These are phyloP conservation scores for Paralagenidium karlingii DNA, from an alignment of 352 stramenopile genomes.

Conservation along the genomic window DNA sequence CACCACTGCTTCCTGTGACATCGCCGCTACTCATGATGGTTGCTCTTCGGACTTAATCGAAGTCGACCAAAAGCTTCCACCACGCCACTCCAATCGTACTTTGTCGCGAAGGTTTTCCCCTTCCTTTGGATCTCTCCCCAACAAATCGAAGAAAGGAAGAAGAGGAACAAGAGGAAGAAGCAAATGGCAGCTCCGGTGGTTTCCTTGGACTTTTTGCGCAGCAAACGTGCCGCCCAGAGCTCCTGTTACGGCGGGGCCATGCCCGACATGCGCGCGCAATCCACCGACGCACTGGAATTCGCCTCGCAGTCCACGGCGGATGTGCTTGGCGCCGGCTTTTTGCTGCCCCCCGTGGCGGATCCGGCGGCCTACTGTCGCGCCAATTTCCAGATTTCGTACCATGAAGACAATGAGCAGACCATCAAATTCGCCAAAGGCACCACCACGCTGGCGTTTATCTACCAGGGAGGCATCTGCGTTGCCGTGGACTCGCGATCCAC, in stretches of 20 bases:
- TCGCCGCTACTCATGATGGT: not conserved
- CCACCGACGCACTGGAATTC: conserved; percentile 7
- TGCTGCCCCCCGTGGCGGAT: conserved; percentile 72
- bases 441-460: conserved; percentile 99
- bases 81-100: too few relatives aligned
- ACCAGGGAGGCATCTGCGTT: conserved; percentile 96
- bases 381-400: conserved; percentile 96
- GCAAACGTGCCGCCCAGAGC: conserved; percentile 38
- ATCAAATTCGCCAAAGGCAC: conserved; percentile 99
- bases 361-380: conserved; percentile 90
- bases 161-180: too few relatives aligned
- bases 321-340: conserved; percentile 26
- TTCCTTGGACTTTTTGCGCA: conserved; percentile 59
- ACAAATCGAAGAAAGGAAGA: too few relatives aligned
- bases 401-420: conserved; percentile 90
- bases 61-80: too few relatives aligned
- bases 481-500: conserved; percentile 98
- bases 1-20: not conserved
- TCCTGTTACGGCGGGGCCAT: conserved; percentile 68
- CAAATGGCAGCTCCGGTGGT: conserved; percentile 18
- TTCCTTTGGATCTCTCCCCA: not conserved
- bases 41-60: conserved; percentile 11
- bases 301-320: conserved; percentile 2
- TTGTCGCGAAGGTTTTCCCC: not conserved
- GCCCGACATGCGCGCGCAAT: conserved; percentile 47